Conservation (phyloP, 73 alveolate genomes). For the Tetrahymena thermophila region DNA sequence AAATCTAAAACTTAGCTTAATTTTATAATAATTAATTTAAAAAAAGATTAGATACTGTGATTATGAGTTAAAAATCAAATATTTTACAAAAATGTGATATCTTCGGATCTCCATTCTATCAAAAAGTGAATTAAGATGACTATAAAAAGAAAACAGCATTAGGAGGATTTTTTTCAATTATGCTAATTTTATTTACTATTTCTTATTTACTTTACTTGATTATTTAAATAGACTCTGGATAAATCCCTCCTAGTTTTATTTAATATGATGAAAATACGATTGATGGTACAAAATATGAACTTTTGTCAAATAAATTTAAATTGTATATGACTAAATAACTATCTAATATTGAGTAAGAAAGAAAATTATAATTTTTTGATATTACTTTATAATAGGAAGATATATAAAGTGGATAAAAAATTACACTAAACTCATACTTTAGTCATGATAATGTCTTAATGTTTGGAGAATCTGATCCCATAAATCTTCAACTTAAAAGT, state of each 20-base stretch:
- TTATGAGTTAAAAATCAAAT: neutral
- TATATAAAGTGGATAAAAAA: too few relatives aligned
- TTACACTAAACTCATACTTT: neutral
- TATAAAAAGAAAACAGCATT: neutral
- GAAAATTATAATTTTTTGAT: neutral
- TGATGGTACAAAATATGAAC: neutral
- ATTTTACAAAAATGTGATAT: neutral
- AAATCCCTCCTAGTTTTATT: neutral
- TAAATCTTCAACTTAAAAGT: neutral
- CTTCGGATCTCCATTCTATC: neutral
- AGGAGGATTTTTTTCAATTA: neutral
- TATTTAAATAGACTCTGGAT: neutral
- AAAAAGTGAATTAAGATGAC: neutral
- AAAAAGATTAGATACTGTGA: too few relatives aligned
- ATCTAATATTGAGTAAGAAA: neutral
- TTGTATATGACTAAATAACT: too few relatives aligned
- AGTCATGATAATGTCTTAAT: too few relatives aligned
- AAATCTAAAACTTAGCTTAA: too few relatives aligned
- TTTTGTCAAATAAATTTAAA: neutral
- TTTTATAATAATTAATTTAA: too few relatives aligned
- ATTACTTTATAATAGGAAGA: neutral
- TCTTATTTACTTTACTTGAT: neutral
- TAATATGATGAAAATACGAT: neutral
- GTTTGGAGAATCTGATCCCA: neutral
- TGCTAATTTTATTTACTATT: neutral